Evolutionary conservation across 2,329 filamentous ascomycete genomes (phyloP), one percentile per base, ranked within the genome.

Genomic region (Scedosporium boydii): DNA sequence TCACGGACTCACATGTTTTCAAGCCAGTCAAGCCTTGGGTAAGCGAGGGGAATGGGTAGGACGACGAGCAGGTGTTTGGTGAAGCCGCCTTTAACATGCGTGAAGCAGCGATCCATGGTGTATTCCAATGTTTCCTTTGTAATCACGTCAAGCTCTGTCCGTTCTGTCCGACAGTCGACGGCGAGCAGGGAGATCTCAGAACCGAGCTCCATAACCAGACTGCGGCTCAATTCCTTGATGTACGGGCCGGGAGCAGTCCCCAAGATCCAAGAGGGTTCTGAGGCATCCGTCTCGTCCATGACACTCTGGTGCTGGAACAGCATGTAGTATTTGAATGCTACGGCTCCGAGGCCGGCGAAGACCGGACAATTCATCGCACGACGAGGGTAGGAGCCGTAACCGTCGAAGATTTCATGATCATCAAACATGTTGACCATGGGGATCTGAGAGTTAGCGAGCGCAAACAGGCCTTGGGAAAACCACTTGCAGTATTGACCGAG

Each of bases 341-440:
- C 86, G 44, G 89, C 89, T 2, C 95, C 96, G 7, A 99, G 75
- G 0, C 96, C 95, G 2, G 87, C 88, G 72, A 99, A 96, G 0
- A 98, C 90, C 0, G 91, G 89, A 2, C 90, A 91, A 66, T 84
- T 85, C 91, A 97, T 98, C 70, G 96, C 95, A 67, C 90, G 86
- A 67, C 97, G 85, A 3, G 93, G 87, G 72, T 98, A 99, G 0
- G 92, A 96, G 6, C 95, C 95, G 71, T 88, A 99, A 1, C 96
- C 95, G 74, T 93, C 89, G 66, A 93, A 93, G 67, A 93, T 89
- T 68, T 95, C 90, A 71, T 98, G 95, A 69, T 98, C 95, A 73
- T 98, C 93, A 80, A 90, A 97, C 73, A 99, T 93, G 72, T 99
- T 99, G 69, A 99, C 85, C 93, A 97, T 98, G 7, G 95, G 93